Evolutionary conservation across 78 protist species (phyloP), one percentile per base, ranked within the genome.

Genomic region (Trichosphaerium sp.): DNA sequence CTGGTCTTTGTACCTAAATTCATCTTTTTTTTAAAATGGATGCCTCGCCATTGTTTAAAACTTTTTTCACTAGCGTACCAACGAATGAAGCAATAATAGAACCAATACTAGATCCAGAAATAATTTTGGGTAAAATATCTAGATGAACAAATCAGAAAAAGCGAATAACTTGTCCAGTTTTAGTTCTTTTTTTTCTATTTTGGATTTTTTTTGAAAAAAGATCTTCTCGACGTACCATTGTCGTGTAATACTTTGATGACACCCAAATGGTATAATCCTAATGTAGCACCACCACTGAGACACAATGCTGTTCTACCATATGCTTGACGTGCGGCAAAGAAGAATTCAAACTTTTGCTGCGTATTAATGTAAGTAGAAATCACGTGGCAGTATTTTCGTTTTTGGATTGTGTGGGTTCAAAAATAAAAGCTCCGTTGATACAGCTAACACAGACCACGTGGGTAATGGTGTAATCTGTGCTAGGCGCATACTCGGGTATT

Each of bases 281-380:
- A 39, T 2, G 80, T 18, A 0, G 78, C 74, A 26, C 90, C 90
- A 34, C 90, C 90, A 1, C 62, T 35, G 31, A 89, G 70, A 35
- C 73, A 35, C 31, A 84, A 55, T 6, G 94, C 90, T 4, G 87
- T 25, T 7, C 88, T 47, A 4, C 94, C 94, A 32, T 59, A 82
- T 1, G 82, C 73, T 32, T 74, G 78, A 0, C 73, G 51, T 28
- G 71, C 40, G 1, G 61, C 71, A 21, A 29, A 12, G 28, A 74
- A 82, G 35, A 74, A 74, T 3, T 74, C 80, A 28, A 73, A 66
- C 0, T 14, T 0, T n/a, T n/a, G n/a, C n/a, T n/a, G n/a, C n/a
- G n/a, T n/a, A n/a, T 15, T 44, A 25, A 29, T 29, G 37, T 41
- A 8, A 29, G 55, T 7, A 3, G 6, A 4, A 8, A 28, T 25